Evolutionary conservation across 176 grass and related monocot genomes (phyloP).

Genomic region (Zoysia japonica): DNA sequence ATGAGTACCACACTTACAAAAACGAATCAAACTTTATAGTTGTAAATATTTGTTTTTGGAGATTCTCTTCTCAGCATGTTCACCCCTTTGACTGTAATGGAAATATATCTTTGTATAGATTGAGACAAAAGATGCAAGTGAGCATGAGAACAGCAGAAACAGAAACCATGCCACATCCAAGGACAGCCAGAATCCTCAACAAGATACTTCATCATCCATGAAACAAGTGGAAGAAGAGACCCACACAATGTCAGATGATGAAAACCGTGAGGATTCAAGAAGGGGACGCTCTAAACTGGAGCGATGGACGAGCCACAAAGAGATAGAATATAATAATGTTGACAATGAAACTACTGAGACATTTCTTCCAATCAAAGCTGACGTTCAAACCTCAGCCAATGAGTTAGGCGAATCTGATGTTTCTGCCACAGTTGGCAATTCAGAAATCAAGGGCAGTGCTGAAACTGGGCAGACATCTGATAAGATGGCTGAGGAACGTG

Average conservation of each 20-base stretch:
- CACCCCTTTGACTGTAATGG: constrained; percentile 13
- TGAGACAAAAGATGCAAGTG: constrained; percentile 44
- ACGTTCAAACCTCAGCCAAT: constrained; percentile 46
- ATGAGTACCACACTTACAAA: constrained; percentile 1
- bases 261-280: constrained; percentile 71
- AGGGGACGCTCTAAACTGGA: constrained; percentile 93
- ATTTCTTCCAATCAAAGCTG: constrained; percentile 48
- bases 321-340: constrained; percentile 69
- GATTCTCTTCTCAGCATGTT: constrained; percentile 27
- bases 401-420: constrained; percentile 49
- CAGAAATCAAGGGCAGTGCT: constrained; percentile 49
- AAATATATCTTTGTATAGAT: constrained; percentile 51
- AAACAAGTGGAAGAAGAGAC: constrained; percentile 68
- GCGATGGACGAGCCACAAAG: constrained; percentile 94
- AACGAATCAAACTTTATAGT: constrained; percentile 5
- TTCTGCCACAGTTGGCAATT: constrained; percentile 44
- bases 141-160: constrained; percentile 57
- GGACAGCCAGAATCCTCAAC: constrained; percentile 47
- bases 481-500: constrained; percentile 54
- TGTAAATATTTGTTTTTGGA: not conserved
- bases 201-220: constrained; percentile 42
- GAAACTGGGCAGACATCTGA: constrained; percentile 56
- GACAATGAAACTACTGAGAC: constrained; percentile 39
- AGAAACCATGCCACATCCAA: constrained; percentile 52
- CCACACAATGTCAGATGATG: constrained; percentile 60